Evolutionary conservation across 306 rosid genomes (phyloP), one percentile per base, ranked within the genome.

Genomic region (Argentina anserina): DNA sequence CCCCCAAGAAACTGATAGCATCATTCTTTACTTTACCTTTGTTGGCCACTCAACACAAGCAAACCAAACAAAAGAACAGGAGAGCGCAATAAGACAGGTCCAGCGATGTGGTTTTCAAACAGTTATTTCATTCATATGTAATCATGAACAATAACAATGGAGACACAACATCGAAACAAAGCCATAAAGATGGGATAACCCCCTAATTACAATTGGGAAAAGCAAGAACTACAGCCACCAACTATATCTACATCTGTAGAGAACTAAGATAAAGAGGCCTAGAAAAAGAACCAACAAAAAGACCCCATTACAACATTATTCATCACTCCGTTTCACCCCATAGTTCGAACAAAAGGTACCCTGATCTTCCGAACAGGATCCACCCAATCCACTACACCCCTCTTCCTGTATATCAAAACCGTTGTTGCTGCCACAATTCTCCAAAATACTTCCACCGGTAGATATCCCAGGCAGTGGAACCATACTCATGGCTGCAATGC

Each of bases 401-500:
- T 66, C 85, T 17, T 80, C 64, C 46, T 76, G 81, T 31, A 26
- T 26, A 28, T 67, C 82, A 10, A 64, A 77, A 73, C 71, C 69
- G 23, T 75, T 84, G 15, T 12, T 70, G 64, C 78, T 21, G 47
- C 73, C 76, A 43, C 83, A 55, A 4, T 39, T 60, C 59, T 77
- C 77, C 0, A 69, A 77, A 42, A 69, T 72, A 62, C 71, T 42
- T 20, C 70, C 90, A 62, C 47, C 52, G 8, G 67, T 50, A 29
- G 93, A 81, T 34, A 78, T 82, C 67, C 50, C 50, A 25, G 98
- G 78, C 9, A 91, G 79, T 42, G 99, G 85, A 28, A 77, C 96
- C 31, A 91, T 82, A 46, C 99, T 82, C 86, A 95, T 86, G 60
- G 97, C 96, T 31, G 97, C 97, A 53, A 95, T 80, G 83, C 93